Evolutionary conservation across 2,329 filamentous ascomycete genomes (phyloP).

Genomic region (Corniculantispora saksenae): DNA sequence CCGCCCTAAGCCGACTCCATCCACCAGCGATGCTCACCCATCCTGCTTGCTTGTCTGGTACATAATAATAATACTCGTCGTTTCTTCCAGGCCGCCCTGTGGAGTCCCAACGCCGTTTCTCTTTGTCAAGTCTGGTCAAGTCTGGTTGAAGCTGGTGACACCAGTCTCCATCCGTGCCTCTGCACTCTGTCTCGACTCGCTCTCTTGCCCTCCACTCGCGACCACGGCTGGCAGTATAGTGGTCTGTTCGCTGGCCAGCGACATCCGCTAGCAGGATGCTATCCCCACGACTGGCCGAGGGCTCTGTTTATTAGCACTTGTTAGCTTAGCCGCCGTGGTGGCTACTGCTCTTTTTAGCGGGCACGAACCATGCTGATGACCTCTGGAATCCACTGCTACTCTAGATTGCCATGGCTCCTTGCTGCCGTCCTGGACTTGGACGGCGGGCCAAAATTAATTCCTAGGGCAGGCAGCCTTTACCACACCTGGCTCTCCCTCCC

Average conservation of each 20-base stretch:
- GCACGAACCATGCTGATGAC: neutral
- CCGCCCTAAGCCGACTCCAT: neutral
- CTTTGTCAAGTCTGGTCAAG: slow-evolving; percentile 11
- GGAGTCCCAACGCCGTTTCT: slow-evolving; percentile 6
- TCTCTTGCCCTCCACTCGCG: neutral
- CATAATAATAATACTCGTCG: slow-evolving; percentile 13
- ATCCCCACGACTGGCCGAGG: neutral
- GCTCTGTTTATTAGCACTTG: neutral
- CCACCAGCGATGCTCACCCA: slow-evolving; percentile 2
- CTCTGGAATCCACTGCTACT: neutral
- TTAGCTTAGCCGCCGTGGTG: neutral
- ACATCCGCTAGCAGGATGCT: neutral
- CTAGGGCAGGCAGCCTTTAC: neutral
- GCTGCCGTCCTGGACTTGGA: no score
- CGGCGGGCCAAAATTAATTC: neutral
- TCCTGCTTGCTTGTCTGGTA: neutral
- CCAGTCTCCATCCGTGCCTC: neutral
- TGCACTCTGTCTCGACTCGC: neutral
- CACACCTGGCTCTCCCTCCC: neutral
- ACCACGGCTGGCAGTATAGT: neutral
- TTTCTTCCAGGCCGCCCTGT: slow-evolving; percentile 4
- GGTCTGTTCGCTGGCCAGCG: neutral
- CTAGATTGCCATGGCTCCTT: neutral
- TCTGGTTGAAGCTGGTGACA: neutral
- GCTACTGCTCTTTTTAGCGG: slow-evolving; percentile 1